Base-by-base conservation (phyloP, 2,329 filamentous ascomycete genomes). In the Podosphaera fusca region DNA sequence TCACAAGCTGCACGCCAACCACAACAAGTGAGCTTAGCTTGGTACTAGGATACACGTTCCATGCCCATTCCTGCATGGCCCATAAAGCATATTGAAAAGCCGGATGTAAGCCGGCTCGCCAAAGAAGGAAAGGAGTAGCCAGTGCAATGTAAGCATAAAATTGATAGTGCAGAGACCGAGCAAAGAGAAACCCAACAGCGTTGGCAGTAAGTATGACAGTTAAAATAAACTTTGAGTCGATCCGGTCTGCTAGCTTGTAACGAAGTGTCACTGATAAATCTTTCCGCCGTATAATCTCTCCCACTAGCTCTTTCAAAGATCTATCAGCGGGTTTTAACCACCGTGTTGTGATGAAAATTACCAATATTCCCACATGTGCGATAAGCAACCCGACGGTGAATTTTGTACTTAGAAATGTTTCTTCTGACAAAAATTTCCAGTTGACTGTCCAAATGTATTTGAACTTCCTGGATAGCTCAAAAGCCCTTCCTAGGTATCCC, bases 381-480 rank as follows among this genome's bases (percentile, higher is more conserved):
- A 70, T 70, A 21, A 86, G 69, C 55, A 87, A 70, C 30, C 69
- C 67, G 10, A 75, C 63, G 14, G 82, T 77, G 64, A 86, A 85
- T 2, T 70, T 66, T 58, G 69, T 75, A n/a, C 80, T 84, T 52
- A 94, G 75, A 64, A 98, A 98, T 0, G 72, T 70, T 5, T 85
- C 78, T 69, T 95, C 88, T 14, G 85, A 82, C n/a, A 95, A 71
- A 68, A 96, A 96, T 56, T 89, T 81, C 92, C 92, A 98, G 70
- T 98, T 98, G 63, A 98, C 92, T 0, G 92, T 98, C 92, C 92
- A 98, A 70, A 90, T 88, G 74, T 90, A 96, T 64, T 95, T 76
- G 71, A 98, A 98, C 64, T 87, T 81, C 57, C 92, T 78, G 52
- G 85, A 88, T 58, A 98, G 76, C 71, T 98, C 88, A 67, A 98